Conservation (phyloP, 106 monocot genomes). For the Hemerocallis citrina region DNA sequence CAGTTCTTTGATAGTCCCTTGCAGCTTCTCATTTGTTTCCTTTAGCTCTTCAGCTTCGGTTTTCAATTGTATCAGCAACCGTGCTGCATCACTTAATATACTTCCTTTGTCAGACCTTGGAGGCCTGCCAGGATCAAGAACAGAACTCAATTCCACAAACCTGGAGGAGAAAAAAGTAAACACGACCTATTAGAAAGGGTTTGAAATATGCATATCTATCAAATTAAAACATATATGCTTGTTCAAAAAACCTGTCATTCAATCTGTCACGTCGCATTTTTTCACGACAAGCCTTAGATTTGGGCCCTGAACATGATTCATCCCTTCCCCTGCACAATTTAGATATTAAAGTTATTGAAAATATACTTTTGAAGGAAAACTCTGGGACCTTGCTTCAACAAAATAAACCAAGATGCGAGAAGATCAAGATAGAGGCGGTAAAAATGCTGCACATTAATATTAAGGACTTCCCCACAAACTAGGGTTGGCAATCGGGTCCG, state of each 20-base stretch:
- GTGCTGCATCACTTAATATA: constrained; percentile 60
- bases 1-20: constrained; percentile 71
- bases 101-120: constrained; percentile 57
- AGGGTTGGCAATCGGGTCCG: too few species aligned
- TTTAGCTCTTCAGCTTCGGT: constrained; percentile 56
- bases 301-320: constrained; percentile 26
- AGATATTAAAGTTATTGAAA: background rate
- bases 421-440: too few species aligned
- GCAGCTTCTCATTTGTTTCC: constrained; percentile 68
- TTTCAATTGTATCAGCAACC: constrained; percentile 51
- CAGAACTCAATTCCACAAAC: constrained; percentile 57
- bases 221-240: constrained; percentile 6
- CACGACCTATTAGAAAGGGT: background rate
- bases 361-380: too few species aligned
- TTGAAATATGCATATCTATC: background rate
- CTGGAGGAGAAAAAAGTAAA: constrained; percentile 11
- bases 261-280: constrained; percentile 66
- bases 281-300: constrained; percentile 77
- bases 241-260: constrained; percentile 45
- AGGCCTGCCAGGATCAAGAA: constrained; percentile 54
- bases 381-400: too few species aligned
- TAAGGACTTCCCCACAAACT: too few species aligned
- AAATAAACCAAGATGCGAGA: too few species aligned
- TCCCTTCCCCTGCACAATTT: constrained; percentile 36
- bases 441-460: too few species aligned